A percentile compares a stretch with the other conserved stretches of the same genome.
These are phyloP conservation scores for Erucastrum elatum DNA, from an alignment of 345 rosid species.

Conservation along the genomic window DNA sequence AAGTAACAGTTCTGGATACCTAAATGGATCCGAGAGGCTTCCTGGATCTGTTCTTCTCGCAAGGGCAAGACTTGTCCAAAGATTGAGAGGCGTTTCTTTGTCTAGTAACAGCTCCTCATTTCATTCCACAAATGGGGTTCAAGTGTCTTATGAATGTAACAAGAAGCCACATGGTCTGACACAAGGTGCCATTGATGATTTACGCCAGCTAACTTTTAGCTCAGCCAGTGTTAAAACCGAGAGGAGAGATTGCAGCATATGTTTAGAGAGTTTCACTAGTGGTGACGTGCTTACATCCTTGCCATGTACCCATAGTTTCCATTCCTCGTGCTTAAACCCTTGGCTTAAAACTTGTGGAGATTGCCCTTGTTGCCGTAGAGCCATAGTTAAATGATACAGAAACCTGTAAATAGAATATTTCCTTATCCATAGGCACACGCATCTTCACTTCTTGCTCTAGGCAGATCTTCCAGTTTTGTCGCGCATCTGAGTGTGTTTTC, in stretches of 20 bases:
- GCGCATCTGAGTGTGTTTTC: neutral
- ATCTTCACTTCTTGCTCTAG: neutral
- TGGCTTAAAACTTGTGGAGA: conserved; percentile 90
- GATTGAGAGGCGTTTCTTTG: conserved; percentile 75
- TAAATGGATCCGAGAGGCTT: conserved; percentile 52
- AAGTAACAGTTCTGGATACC: conserved; percentile 45
- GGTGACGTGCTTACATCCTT: conserved; percentile 60
- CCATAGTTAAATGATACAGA: conserved; percentile 13
- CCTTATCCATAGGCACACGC: conserved; percentile 8
- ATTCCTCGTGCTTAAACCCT: conserved; percentile 72
- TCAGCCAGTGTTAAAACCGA: conserved; percentile 31
- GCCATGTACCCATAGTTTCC: conserved; percentile 75
- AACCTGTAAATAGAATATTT: conserved; percentile 19
- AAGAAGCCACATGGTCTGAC: conserved; percentile 82
- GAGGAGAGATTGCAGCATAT: conserved; percentile 48
- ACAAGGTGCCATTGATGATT: conserved; percentile 51
- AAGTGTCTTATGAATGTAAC: conserved; percentile 27
- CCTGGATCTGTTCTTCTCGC: conserved; percentile 94
- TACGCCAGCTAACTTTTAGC: conserved; percentile 53
- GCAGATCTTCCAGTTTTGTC: neutral
- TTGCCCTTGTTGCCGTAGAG: conserved; percentile 88
- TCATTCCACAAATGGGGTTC: neutral
- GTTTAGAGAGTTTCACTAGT: conserved; percentile 73
- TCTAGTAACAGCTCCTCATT: conserved; percentile 56
- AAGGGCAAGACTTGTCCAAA: conserved; percentile 86